Evolutionary conservation across 225 moss, liverwort and hornwort genomes (phyloP).

Genomic region (Antitrichia curtipendula): DNA sequence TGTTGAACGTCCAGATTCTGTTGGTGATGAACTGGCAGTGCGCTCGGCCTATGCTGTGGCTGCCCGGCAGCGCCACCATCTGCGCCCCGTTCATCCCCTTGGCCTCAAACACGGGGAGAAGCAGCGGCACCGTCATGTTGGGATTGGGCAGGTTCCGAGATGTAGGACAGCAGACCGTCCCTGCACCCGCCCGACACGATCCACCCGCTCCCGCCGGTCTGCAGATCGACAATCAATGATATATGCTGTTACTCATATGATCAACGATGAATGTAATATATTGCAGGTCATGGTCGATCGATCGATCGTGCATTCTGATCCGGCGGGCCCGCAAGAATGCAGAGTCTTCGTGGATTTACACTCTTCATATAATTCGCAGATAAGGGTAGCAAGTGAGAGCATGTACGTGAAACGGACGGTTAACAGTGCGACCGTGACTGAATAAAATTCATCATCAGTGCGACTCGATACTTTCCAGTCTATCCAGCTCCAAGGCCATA

Average conservation of each 20-base stretch:
- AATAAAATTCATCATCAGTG: background rate
- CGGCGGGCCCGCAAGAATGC: background rate
- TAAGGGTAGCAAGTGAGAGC: background rate
- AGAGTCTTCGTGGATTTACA: background rate
- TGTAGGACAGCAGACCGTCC: background rate
- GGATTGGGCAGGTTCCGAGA: background rate
- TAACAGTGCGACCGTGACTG: background rate
- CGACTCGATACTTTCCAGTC: background rate
- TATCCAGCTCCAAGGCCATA: background rate
- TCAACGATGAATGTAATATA: background rate
- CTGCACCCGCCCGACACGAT: background rate
- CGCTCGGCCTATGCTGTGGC: background rate
- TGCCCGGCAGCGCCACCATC: constrained; percentile 27
- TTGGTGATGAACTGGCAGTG: background rate
- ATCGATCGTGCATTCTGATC: background rate
- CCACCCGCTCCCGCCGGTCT: background rate
- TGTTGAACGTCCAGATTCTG: constrained; percentile 10
- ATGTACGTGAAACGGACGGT: background rate
- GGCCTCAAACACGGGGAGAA: background rate
- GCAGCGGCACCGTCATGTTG: background rate
- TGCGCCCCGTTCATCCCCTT: background rate
- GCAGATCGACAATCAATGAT: background rate
- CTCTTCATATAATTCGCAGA: too few relatives aligned
- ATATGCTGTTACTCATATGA: background rate
- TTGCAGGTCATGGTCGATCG: background rate